A percentile compares a stretch with the other conserved stretches of the same genome.
These are phyloP conservation scores for Tuctoria greenei DNA, from an alignment of 176 grass and related monocot genomes.

Conservation along the genomic window DNA sequence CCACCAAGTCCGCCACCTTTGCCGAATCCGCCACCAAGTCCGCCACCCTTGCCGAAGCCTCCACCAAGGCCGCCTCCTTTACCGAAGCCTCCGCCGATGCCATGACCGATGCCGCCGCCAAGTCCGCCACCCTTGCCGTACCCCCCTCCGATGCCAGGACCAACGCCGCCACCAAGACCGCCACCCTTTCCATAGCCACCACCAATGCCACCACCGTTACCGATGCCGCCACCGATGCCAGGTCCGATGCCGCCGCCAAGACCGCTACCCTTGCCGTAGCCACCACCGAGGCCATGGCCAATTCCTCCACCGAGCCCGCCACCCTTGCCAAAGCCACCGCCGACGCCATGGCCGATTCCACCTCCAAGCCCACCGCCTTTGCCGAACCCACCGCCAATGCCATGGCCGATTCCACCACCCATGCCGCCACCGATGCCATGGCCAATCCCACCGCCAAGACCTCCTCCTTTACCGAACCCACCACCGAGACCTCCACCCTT, in stretches of 20 bases:
- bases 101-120: background rate
- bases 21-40: background rate
- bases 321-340: conserved; percentile 12
- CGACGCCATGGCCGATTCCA: background rate
- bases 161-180: conserved; percentile 12
- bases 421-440: conserved; percentile 27
- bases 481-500: background rate
- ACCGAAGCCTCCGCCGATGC: conserved; percentile 11
- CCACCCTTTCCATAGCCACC: background rate
- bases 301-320: conserved; percentile 26
- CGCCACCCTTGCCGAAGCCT: conserved; percentile 7
- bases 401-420: conserved; percentile 13
- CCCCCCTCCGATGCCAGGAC: background rate
- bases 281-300: conserved; percentile 18
- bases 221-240: conserved; percentile 25
- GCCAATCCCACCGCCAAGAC: conserved; percentile 14
- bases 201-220: background rate
- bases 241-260: background rate
- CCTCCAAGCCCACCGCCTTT: conserved; percentile 15
- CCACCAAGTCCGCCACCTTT: conserved; percentile 21
- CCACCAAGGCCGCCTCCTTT: conserved; percentile 10
- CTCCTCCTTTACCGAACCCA: too few relatives aligned
- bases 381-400: conserved; percentile 18
- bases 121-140: background rate
- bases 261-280: conserved; percentile 22